Base-by-base conservation (phyloP, 2,329 filamentous ascomycete genomes). In the Beauveria rudraprayagi region DNA sequence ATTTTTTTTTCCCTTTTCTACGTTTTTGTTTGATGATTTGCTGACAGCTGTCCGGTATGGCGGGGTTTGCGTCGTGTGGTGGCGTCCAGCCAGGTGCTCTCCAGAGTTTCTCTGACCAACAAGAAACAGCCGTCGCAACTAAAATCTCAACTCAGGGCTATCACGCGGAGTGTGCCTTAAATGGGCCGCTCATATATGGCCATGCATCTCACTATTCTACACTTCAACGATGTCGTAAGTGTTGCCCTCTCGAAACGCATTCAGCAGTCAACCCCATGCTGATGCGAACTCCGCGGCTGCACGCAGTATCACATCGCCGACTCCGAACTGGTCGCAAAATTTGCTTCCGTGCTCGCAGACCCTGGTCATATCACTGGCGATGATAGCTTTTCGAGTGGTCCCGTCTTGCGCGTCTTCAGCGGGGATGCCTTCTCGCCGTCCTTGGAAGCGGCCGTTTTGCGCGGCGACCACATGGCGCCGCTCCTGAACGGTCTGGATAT, bases 351-450 rank as follows among this genome's bases (percentile, higher is more conserved):
- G 34, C 55, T 62, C 5, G n/a, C 41, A 41, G 28, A 58, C 16
- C 60, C 60, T 1, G 53, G 41, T 10, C 19, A 17, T 46, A 22
- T 34, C 1, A 24, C 28, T 8, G 26, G 28, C 3, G 14, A 53
- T 22, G 28, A 22, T 9, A 26, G 5, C 44, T 14, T 4, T 34
- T 11, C 2, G 11, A 30, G 17, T 8, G 34, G 26, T 16, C 17
- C 26, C 10, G 17, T 56, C 17, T 14, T 57, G 30, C 56, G 57
- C 22, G n/a, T 65, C 46, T 65, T 65, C 47, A 65, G 63, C 50
- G 63, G 63, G 5, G 63, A 63, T 56, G 60, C 61, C 3, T 63
- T 65, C 19, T 65, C 63, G 10, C 63, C 63, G 3, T 65, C 62
- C 1, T 28, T 65, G 9, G 63, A 65, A 56, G 63, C 63, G 0